Percentiles rank a stretch among this genome's conserved stretches.
Conservation (phyloP, 2,329 filamentous ascomycete genomes). For the Nemania bipapillata region DNA sequence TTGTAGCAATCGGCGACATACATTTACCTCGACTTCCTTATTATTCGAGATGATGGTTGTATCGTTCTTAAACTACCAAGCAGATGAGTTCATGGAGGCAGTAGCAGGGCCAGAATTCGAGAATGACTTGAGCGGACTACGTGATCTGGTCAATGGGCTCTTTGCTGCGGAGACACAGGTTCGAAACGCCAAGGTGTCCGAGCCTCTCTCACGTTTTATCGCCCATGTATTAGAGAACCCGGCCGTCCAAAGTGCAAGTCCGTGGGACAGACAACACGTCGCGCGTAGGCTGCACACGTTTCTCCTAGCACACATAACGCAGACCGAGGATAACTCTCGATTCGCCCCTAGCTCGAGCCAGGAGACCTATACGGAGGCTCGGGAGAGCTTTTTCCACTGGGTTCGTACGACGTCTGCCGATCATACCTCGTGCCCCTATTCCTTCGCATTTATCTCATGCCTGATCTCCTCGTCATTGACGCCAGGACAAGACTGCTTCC, state of each 20-base stretch:
- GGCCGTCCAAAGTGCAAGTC: slow-evolving; percentile 31
- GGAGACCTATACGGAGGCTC: slow-evolving; percentile 22
- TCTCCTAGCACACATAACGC: slow-evolving; percentile 37
- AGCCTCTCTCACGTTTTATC: too few species aligned
- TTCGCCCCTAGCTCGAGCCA: too few species aligned
- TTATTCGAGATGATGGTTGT: slow-evolving; percentile 40
- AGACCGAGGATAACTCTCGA: slow-evolving; percentile 36
- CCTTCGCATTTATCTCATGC: slow-evolving; percentile 39
- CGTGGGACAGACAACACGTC: slow-evolving; percentile 30
- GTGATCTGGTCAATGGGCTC: slow-evolving; percentile 32
- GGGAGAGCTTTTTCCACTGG: slow-evolving; percentile 37
- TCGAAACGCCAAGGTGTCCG: too few species aligned
- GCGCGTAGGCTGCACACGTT: slow-evolving; percentile 36
- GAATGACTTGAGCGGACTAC: slow-evolving; percentile 26
- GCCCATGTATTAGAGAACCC: slow-evolving; percentile 35
- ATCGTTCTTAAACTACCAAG: slow-evolving; percentile 43
- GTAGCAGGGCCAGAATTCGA: slow-evolving; percentile 34
- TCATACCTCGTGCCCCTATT: slow-evolving; percentile 37
- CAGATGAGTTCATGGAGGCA: slow-evolving; percentile 43
- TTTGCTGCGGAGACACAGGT: too few species aligned
- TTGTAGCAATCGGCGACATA: slow-evolving; percentile 37
- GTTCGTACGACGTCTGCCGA: slow-evolving; percentile 38
- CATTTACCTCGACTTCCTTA: slow-evolving; percentile 40
- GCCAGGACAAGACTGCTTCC: slow-evolving; percentile 34
- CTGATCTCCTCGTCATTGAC: slow-evolving; percentile 33